These are phyloP conservation scores for Rhizopogon sp. DNA, from an alignment of 768 basidiomycete species.

Conservation along the genomic window DNA sequence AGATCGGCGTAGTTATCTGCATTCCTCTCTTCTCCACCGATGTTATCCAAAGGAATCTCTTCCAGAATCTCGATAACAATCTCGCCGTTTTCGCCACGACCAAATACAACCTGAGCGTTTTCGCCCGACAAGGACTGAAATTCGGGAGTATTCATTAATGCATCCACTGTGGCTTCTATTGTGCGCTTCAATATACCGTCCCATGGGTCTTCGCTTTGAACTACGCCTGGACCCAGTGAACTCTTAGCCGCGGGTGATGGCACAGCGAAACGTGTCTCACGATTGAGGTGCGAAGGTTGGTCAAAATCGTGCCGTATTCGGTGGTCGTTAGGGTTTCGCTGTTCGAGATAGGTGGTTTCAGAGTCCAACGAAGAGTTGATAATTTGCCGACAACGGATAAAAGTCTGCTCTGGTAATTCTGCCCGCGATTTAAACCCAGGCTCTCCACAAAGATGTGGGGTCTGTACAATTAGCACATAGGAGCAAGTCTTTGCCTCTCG, in stretches of 20 bases:
- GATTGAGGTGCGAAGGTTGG: conserved; percentile 50
- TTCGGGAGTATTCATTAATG: conserved; percentile 26
- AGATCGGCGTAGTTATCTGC: conserved; percentile 39
- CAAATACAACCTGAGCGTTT: conserved; percentile 35
- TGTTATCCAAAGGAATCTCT: conserved; percentile 33
- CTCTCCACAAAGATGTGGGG: conserved; percentile 88
- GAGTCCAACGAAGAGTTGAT: conserved; percentile 28
- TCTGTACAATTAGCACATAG: conserved; percentile 92
- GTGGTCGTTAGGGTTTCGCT: conserved; percentile 23
- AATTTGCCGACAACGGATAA: conserved; percentile 78
- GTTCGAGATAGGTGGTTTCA: conserved; percentile 23
- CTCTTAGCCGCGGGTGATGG: conserved; percentile 21
- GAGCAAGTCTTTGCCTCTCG: conserved; percentile 93
- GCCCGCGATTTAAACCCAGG: conserved; percentile 84
- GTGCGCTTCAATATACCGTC: conserved; percentile 24
- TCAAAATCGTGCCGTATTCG: conserved; percentile 43
- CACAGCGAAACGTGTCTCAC: conserved; percentile 43
- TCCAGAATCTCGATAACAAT: conserved; percentile 42
- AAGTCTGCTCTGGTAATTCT: conserved; percentile 59
- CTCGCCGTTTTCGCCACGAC: conserved; percentile 36
- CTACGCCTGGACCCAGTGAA: conserved; percentile 11
- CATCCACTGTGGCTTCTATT: conserved; percentile 20
- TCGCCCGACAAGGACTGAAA: conserved; percentile 21
- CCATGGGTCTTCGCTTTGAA: conserved; percentile 15
- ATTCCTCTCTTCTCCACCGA: conserved; percentile 26